Conservation (phyloP, 805 yeast genomes). For the Candida vaughaniae region DNA sequence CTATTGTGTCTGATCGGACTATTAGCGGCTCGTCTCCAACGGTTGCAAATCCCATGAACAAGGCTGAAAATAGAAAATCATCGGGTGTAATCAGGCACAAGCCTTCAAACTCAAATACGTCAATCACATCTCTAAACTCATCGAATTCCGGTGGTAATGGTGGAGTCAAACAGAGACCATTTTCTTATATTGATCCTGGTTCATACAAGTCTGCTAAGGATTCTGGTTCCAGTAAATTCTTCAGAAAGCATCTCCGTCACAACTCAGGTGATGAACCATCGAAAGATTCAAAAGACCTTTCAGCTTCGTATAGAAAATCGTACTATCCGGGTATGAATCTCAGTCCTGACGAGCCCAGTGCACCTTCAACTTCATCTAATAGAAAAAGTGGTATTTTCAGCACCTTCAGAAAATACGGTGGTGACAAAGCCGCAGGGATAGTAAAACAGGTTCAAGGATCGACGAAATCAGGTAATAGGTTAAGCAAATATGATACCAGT, state of each 20-base stretch:
- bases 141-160: background rate
- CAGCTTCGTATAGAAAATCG: slow-evolving; percentile 7
- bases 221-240: slow-evolving; percentile 40
- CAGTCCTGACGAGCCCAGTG: slow-evolving; percentile 13
- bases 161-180: slow-evolving; percentile 31
- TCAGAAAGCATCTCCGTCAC: slow-evolving; percentile 64
- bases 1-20: background rate
- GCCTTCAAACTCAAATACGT: slow-evolving; percentile 19
- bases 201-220: slow-evolving; percentile 21
- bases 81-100: slow-evolving; percentile 25
- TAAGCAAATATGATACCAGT: slow-evolving; percentile 6
- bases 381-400: slow-evolving; percentile 37
- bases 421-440: slow-evolving; percentile 38
- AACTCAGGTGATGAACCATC: slow-evolving; percentile 2
- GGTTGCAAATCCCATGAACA: slow-evolving; percentile 8
- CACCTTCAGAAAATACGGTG: slow-evolving; percentile 40
- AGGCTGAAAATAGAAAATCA: slow-evolving; percentile 32
- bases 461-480: slow-evolving; percentile 9
- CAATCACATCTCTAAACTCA: slow-evolving; percentile 14
- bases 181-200: slow-evolving; percentile 37
- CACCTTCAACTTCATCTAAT: slow-evolving; percentile 7
- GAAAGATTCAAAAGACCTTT: slow-evolving; percentile 2
- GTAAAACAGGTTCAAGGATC: slow-evolving; percentile 28
- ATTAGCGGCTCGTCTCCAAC: slow-evolving; percentile 14
- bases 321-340: slow-evolving; percentile 16